These are phyloP conservation scores for Inga laurina DNA, from an alignment of 306 rosid species.

Conservation along the genomic window DNA sequence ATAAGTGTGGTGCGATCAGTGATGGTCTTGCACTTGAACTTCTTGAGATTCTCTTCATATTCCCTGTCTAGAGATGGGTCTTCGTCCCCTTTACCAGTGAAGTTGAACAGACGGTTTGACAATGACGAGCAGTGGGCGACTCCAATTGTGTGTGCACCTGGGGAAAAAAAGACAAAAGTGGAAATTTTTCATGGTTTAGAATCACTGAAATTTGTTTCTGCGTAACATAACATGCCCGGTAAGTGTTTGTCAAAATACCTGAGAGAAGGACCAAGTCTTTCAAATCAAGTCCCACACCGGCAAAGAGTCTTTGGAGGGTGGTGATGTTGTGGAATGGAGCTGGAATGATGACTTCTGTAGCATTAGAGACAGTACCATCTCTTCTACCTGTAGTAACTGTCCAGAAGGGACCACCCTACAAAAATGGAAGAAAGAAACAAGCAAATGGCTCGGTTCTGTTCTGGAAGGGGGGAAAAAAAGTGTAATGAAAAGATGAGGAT, in stretches of 20 bases:
- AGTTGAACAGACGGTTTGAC: slow-evolving; percentile 62
- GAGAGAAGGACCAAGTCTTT: slow-evolving; percentile 79
- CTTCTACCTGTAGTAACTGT: slow-evolving; percentile 90
- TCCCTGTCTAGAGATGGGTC: slow-evolving; percentile 71
- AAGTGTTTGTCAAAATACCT: slow-evolving; percentile 40
- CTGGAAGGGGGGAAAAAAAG: not conserved
- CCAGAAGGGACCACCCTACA: slow-evolving; percentile 97
- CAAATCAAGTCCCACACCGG: slow-evolving; percentile 60
- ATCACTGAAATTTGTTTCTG: not conserved
- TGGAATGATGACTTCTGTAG: slow-evolving; percentile 58
- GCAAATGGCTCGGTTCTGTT: slow-evolving; percentile 16
- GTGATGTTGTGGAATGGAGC: slow-evolving; percentile 64
- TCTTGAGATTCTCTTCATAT: slow-evolving; percentile 68
- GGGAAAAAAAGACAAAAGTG: not conserved
- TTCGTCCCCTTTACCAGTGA: slow-evolving; percentile 64
- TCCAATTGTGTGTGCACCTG: slow-evolving; percentile 93
- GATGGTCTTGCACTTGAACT: slow-evolving; percentile 53
- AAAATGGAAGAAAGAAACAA: slow-evolving; percentile 3
- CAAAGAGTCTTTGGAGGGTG: slow-evolving; percentile 52
- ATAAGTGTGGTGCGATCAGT: slow-evolving; percentile 48
- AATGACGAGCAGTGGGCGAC: slow-evolving; percentile 65
- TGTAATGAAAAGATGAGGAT: not conserved
- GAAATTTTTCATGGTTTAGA: not conserved
- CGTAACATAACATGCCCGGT: not conserved
- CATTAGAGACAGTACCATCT: slow-evolving; percentile 60